phyloP scores from a whole-genome alignment of 331 rosid genomes.

The Saraca asoca region DNA sequence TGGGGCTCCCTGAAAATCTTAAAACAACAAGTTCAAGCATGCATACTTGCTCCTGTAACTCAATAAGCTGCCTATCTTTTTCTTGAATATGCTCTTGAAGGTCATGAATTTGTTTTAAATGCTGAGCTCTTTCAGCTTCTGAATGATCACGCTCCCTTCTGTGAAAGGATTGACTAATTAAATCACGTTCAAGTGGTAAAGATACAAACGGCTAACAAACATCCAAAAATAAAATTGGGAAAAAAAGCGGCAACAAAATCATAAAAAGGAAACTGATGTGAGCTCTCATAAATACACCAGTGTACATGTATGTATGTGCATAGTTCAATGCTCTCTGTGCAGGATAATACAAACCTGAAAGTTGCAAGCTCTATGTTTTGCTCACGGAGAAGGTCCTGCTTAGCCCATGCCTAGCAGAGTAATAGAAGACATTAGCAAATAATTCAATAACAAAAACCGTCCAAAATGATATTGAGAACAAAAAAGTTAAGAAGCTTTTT shows the following conservation, averaged over 20 bases:
- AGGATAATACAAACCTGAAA: conserved; percentile 55
- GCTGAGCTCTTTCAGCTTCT: conserved; percentile 95
- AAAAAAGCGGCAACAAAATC: neutral
- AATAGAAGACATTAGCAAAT: conserved; percentile 14
- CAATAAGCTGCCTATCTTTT: conserved; percentile 87
- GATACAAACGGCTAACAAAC: conserved; percentile 19
- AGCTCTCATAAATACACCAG: neutral
- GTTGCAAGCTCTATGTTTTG: conserved; percentile 84
- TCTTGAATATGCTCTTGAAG: conserved; percentile 92
- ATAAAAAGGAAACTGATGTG: neutral
- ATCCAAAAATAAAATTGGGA: conserved; percentile 1
- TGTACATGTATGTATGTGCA: neutral
- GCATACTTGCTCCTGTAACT: conserved; percentile 91
- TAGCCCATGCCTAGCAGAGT: conserved; percentile 86
- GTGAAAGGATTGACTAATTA: conserved; percentile 34
- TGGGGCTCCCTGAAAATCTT: neutral
- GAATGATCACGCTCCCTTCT: conserved; percentile 97
- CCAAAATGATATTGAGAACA: neutral
- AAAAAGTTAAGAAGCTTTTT: neutral
- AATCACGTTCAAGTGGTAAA: conserved; percentile 4
- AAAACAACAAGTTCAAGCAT: neutral
- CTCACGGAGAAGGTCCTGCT: conserved; percentile 85
- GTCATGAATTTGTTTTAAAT: conserved; percentile 79
- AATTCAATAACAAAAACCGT: neutral
- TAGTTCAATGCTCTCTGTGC: neutral